These are phyloP conservation scores for Platismatia glauca DNA, from an alignment of 495 filamentous ascomycete species.

Conservation along the genomic window DNA sequence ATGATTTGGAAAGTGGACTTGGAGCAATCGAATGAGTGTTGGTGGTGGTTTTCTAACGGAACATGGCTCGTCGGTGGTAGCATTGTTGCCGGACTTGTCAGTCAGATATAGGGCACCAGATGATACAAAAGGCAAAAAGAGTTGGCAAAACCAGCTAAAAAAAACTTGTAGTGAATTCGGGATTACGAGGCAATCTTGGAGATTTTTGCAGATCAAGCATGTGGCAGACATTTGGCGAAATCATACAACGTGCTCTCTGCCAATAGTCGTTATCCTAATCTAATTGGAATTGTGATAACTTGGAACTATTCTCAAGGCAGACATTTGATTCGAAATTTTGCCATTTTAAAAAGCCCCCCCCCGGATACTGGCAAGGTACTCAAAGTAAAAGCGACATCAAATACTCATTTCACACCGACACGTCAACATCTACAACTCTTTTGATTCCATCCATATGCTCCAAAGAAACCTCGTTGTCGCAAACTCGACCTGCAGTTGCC, in stretches of 20 bases:
- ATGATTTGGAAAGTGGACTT: conserved; percentile 6
- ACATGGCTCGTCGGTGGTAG: conserved; percentile 7
- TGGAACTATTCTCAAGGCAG: too few species aligned
- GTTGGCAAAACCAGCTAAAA: too few species aligned
- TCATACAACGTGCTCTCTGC: too few species aligned
- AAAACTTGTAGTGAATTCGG: too few species aligned
- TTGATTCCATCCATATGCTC: not conserved
- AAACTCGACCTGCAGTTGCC: not conserved
- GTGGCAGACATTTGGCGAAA: too few species aligned
- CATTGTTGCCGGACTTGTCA: not conserved
- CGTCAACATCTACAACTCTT: not conserved
- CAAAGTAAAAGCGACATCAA: not conserved
- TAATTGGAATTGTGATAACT: too few species aligned
- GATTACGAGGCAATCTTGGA: too few species aligned
- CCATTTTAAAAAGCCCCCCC: too few species aligned
- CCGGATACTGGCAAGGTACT: not conserved
- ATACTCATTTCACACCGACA: not conserved
- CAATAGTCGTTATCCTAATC: too few species aligned
- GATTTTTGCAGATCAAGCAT: too few species aligned
- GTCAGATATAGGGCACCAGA: not conserved
- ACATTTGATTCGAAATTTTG: too few species aligned
- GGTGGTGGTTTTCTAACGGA: conserved; percentile 5
- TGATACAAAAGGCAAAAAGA: not conserved
- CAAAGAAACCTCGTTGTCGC: not conserved
- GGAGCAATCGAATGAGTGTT: not conserved